These are phyloP conservation scores for Xylariaceae sp. DNA, from an alignment of 2,329 filamentous ascomycete species.

Conservation along the genomic window DNA sequence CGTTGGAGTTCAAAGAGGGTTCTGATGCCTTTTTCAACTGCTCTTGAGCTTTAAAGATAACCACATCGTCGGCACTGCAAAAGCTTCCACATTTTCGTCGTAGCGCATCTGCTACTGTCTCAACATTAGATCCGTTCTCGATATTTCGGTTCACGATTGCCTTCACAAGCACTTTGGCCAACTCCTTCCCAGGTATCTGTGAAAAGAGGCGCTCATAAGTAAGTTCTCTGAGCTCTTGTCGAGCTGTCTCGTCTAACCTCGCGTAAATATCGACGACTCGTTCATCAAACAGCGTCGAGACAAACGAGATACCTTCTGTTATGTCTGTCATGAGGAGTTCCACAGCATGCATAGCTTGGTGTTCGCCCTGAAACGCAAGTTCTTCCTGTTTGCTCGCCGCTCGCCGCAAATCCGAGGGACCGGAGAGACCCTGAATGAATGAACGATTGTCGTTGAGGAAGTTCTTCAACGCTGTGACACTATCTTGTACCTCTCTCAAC, in stretches of 20 bases:
- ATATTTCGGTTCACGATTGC: constrained; percentile 98
- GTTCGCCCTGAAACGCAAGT: constrained; percentile 89
- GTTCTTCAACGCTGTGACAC: constrained; percentile 76
- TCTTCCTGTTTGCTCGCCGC: constrained; percentile 87
- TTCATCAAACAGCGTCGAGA: constrained; percentile 93
- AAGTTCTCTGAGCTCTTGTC: constrained; percentile 73
- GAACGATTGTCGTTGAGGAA: constrained; percentile 89
- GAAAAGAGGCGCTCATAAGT: constrained; percentile 92
- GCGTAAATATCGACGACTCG: constrained; percentile 86
- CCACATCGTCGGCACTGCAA: constrained; percentile 95
- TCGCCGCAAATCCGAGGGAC: constrained; percentile 81
- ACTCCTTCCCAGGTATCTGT: constrained; percentile 77
- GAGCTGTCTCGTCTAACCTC: constrained; percentile 73
- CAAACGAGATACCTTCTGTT: constrained; percentile 95
- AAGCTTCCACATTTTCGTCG: constrained; percentile 93
- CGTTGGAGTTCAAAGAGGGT: constrained; percentile 74
- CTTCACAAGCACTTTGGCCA: constrained; percentile 94
- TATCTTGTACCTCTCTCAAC: constrained; percentile 78
- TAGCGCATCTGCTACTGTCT: constrained; percentile 95
- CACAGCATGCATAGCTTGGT: constrained; percentile 87
- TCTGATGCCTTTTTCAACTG: constrained; percentile 88
- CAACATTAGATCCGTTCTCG: constrained; percentile 93
- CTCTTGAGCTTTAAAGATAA: constrained; percentile 98
- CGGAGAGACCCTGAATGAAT: constrained; percentile 93
- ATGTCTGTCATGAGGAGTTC: constrained; percentile 87